These are phyloP conservation scores for Orbilia blumenaviensis DNA, from an alignment of 2,329 filamentous ascomycete species.

Conservation along the genomic window DNA sequence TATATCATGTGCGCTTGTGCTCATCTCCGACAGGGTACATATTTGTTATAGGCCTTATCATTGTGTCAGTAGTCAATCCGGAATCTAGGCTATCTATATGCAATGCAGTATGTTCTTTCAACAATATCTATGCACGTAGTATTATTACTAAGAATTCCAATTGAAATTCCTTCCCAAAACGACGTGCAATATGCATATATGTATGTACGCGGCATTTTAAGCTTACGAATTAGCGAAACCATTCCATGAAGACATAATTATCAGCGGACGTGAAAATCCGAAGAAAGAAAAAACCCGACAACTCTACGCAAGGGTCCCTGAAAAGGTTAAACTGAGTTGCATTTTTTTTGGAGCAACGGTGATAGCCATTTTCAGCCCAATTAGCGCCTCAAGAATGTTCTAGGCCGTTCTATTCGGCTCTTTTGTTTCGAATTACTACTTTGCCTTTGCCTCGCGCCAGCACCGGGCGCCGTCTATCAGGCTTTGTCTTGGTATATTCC, in stretches of 20 bases:
- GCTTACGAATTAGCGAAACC: neutral
- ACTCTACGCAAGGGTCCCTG: constrained; percentile 1
- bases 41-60: neutral
- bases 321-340: constrained; percentile 22
- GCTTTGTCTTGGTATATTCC: constrained; percentile 28
- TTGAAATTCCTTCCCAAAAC: neutral
- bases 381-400: constrained; percentile 24
- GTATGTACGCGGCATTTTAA: too few species aligned
- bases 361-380: constrained; percentile 19
- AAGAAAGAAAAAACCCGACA: neutral
- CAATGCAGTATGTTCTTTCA: neutral
- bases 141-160: neutral
- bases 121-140: constrained; percentile 2
- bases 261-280: neutral
- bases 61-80: constrained; percentile 1
- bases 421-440: constrained; percentile 18
- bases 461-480: neutral
- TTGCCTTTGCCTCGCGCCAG: neutral
- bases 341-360: constrained; percentile 17
- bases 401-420: constrained; percentile 43
- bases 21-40: neutral
- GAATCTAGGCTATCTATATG: neutral
- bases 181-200: too few species aligned
- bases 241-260: neutral
- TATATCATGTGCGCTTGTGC: constrained; percentile 11